These are phyloP conservation scores for Secale cereale DNA, from an alignment of 176 grass and related monocot species.

Conservation along the genomic window DNA sequence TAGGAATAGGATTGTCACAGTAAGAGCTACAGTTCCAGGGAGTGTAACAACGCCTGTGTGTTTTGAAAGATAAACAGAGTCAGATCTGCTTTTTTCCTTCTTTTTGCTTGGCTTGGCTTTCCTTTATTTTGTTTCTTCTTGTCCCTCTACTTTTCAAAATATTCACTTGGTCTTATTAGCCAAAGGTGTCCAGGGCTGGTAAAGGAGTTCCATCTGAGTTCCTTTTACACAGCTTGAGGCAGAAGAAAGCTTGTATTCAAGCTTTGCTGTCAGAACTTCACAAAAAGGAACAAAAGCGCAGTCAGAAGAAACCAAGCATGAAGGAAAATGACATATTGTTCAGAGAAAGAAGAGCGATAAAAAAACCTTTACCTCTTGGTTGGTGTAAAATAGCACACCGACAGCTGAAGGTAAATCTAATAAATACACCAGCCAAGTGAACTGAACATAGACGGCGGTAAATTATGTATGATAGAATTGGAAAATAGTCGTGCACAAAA, in stretches of 20 bases:
- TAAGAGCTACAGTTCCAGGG: not conserved
- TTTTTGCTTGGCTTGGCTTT: conserved; percentile 19
- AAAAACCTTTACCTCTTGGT: not conserved
- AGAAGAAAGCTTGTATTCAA: conserved; percentile 41
- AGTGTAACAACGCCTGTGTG: conserved; percentile 5
- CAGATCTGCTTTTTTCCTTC: not conserved
- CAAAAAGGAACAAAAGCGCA: not conserved
- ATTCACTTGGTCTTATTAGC: conserved; percentile 41
- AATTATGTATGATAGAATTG: conserved; percentile 1
- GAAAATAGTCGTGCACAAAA: not conserved
- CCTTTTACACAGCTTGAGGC: conserved; percentile 50
- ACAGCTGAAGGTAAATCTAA: not conserved
- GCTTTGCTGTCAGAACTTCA: conserved; percentile 22
- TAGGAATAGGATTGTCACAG: not conserved
- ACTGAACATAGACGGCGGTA: not conserved
- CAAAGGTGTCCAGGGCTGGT: conserved; percentile 26
- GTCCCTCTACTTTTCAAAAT: conserved; percentile 10
- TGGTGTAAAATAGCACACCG: not conserved
- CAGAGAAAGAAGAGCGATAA: not conserved
- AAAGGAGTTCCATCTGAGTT: conserved; percentile 63
- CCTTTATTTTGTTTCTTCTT: conserved; percentile 34
- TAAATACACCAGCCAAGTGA: conserved; percentile 6
- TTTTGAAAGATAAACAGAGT: conserved; percentile 27
- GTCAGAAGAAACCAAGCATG: conserved; percentile 22
- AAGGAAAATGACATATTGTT: conserved; percentile 26